Evolutionary conservation across 1,139 yeast species (phyloP).

Genomic region (Kodamaea suecica): DNA sequence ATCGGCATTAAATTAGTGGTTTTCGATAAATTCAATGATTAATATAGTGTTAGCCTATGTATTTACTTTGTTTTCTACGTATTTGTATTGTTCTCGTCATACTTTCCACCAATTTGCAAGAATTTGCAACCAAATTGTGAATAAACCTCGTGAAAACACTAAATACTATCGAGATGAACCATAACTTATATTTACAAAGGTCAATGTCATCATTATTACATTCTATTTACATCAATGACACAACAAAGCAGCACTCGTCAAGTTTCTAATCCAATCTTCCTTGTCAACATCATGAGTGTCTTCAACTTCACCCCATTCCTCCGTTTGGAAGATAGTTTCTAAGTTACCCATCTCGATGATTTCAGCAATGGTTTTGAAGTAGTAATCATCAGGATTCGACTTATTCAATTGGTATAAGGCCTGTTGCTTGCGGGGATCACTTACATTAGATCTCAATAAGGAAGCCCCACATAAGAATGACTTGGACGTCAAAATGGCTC

Average conservation of each 20-base stretch:
- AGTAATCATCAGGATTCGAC: constrained; percentile 23
- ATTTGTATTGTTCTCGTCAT: too few relatives aligned
- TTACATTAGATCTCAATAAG: constrained; percentile 37
- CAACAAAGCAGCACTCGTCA: constrained; percentile 77
- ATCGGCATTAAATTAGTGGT: too few relatives aligned
- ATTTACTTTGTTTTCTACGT: too few relatives aligned
- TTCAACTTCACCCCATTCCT: constrained; percentile 96
- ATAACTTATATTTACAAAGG: too few relatives aligned
- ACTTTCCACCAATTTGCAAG: too few relatives aligned
- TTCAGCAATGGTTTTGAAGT: constrained; percentile 55
- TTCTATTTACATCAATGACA: constrained; percentile 13
- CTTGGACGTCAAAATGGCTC: constrained; percentile 79
- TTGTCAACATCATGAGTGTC: constrained; percentile 97
- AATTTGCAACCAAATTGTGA: too few relatives aligned
- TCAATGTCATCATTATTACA: too few relatives aligned
- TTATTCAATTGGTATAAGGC: constrained; percentile 38
- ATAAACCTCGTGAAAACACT: too few relatives aligned
- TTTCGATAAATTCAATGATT: too few relatives aligned
- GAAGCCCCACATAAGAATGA: constrained; percentile 77
- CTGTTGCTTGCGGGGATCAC: constrained; percentile 20
- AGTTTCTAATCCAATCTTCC: constrained; percentile 78
- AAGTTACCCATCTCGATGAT: constrained; percentile 74
- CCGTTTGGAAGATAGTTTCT: constrained; percentile 82
- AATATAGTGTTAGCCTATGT: too few relatives aligned
- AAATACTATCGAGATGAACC: too few relatives aligned